Conservation (phyloP, 768 basidiomycete genomes). For the Sutorius australiensis region DNA sequence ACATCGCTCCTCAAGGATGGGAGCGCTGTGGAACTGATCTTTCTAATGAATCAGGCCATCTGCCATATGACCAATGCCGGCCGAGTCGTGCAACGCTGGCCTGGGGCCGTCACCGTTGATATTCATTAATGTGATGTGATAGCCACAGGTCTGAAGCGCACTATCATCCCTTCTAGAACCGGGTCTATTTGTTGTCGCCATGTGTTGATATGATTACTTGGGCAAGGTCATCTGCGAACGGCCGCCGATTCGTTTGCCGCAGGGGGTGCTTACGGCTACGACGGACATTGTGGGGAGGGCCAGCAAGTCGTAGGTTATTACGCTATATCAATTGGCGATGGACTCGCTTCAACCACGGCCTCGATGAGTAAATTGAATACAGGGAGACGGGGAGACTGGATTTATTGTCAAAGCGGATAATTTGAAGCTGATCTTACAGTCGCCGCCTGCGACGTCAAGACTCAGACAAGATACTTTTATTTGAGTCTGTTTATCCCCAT, state of each 20-base stretch:
- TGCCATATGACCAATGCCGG: conserved; percentile 22
- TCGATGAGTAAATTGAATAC: conserved; percentile 19
- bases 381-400: conserved; percentile 7
- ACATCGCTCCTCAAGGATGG: background rate
- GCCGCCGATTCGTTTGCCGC: conserved; percentile 6
- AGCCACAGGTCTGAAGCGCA: conserved; percentile 7
- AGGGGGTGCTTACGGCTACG: conserved; percentile 19
- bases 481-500: conserved; percentile 16
- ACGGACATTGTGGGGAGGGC: conserved; percentile 29
- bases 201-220: conserved; percentile 12
- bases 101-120: conserved; percentile 21
- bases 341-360: conserved; percentile 18
- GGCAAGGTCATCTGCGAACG: conserved; percentile 19
- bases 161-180: conserved; percentile 22
- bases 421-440: conserved; percentile 18
- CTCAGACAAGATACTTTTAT: conserved; percentile 9
- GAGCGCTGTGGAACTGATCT: background rate
- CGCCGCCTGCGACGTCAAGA: conserved; percentile 26
- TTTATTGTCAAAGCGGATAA: conserved; percentile 13
- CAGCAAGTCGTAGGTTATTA: conserved; percentile 16
- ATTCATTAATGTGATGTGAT: conserved; percentile 13
- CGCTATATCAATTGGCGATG: conserved; percentile 18
- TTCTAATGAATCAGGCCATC: conserved; percentile 11
- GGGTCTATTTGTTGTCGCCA: conserved; percentile 20
- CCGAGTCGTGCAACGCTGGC: conserved; percentile 21